Evolutionary conservation across 169 alveolate species (phyloP).

Genomic region (Plasmodium gallinaceum): DNA sequence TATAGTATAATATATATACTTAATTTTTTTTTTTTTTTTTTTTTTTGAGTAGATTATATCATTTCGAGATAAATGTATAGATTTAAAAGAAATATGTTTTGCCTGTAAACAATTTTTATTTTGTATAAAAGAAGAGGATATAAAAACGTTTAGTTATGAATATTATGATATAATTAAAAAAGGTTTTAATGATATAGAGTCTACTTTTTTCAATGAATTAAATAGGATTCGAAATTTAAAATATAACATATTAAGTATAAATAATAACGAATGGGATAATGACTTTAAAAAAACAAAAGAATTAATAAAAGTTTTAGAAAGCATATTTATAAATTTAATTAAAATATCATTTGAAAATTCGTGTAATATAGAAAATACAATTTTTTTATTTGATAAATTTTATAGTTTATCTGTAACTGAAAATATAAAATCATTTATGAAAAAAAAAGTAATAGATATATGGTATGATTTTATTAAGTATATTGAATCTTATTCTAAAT

Average conservation of each 20-base stretch:
- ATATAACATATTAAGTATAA: slow-evolving; percentile 56
- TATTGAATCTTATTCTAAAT: slow-evolving; percentile 48
- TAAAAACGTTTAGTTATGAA: slow-evolving; percentile 51
- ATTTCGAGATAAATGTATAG: slow-evolving; percentile 47
- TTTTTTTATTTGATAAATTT: slow-evolving; percentile 62
- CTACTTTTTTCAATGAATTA: slow-evolving; percentile 65
- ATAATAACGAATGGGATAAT: slow-evolving; percentile 56
- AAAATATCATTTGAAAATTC: slow-evolving; percentile 75
- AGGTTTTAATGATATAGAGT: slow-evolving; percentile 72
- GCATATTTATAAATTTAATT: slow-evolving; percentile 63
- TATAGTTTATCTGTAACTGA: slow-evolving; percentile 50
- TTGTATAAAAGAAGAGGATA: slow-evolving; percentile 60
- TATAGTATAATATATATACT: not conserved
- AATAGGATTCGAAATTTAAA: slow-evolving; percentile 45
- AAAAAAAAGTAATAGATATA: slow-evolving; percentile 50
- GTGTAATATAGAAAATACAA: slow-evolving; percentile 45
- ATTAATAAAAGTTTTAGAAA: slow-evolving; percentile 60
- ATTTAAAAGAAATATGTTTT: slow-evolving; percentile 65
- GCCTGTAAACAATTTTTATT: slow-evolving; percentile 72
- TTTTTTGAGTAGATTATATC: slow-evolving; percentile 10
- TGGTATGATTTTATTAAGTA: slow-evolving; percentile 52
- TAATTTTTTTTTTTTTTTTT: not conserved
- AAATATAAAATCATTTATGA: slow-evolving; percentile 69
- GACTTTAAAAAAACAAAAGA: slow-evolving; percentile 73
- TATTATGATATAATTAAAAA: slow-evolving; percentile 64